A percentile compares a stretch with the other conserved stretches of the same genome.
Conservation (phyloP, 148 eudicot genomes). For the Amaranthus cruentus region DNA sequence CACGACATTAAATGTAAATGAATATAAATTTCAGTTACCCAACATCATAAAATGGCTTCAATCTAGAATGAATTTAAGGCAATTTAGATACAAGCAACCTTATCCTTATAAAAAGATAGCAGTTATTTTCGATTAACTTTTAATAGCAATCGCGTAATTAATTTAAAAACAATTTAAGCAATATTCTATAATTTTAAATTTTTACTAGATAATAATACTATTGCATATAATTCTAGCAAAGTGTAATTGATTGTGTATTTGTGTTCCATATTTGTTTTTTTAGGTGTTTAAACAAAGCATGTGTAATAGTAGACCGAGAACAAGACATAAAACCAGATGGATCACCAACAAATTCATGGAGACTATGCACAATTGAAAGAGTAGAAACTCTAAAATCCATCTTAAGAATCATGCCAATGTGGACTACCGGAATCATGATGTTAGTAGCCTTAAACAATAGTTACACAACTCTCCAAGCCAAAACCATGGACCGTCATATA, state of each 20-base stretch:
- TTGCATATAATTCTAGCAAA: neutral
- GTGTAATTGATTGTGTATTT: neutral
- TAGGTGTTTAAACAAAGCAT: constrained; percentile 29
- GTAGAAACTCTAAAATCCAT: constrained; percentile 21
- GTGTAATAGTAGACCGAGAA: constrained; percentile 13
- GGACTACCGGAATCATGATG: constrained; percentile 26
- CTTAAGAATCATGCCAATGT: constrained; percentile 17
- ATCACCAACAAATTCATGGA: constrained; percentile 14
- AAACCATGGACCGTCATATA: constrained; percentile 21
- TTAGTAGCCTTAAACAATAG: constrained; percentile 7
- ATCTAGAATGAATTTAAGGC: neutral
- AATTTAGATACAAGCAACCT: no score
- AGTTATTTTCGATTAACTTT: no score
- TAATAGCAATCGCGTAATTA: no score
- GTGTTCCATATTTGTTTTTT: neutral
- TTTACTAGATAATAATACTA: no score
- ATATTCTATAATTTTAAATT: no score
- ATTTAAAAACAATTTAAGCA: no score
- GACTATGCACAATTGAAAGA: constrained; percentile 19
- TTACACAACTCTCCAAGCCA: constrained; percentile 27
- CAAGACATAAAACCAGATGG: constrained; percentile 21
- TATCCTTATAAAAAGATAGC: no score
- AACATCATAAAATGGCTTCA: no score
- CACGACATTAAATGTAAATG: no score
- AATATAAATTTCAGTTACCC: no score